These are phyloP conservation scores for Boletus sensibilis DNA, from an alignment of 768 basidiomycete genomes.

Conservation along the genomic window DNA sequence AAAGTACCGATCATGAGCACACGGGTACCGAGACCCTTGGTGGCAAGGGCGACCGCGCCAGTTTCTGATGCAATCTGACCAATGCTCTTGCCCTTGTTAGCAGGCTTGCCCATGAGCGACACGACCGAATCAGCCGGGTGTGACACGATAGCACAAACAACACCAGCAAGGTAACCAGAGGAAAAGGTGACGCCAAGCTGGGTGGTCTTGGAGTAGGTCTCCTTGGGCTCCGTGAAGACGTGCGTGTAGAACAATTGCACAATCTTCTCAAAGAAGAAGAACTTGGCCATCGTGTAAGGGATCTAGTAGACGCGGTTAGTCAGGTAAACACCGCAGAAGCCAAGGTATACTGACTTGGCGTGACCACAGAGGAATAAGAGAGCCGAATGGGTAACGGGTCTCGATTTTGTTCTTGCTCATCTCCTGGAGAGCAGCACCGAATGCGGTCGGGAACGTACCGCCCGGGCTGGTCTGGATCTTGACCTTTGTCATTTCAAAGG, in stretches of 20 bases:
- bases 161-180: conserved; percentile 93
- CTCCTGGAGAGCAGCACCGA: conserved; percentile 65
- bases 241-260: conserved; percentile 85
- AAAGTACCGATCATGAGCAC: conserved; percentile 77
- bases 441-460: conserved; percentile 76
- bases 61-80: conserved; percentile 71
- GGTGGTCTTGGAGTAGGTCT: conserved; percentile 73
- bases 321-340: background rate
- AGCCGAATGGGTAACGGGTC: conserved; percentile 83
- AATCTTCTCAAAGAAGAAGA: conserved; percentile 93
- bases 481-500: conserved; percentile 90
- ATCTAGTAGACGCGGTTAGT: conserved; percentile 48
- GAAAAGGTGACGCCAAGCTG: conserved; percentile 88
- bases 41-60: conserved; percentile 60
- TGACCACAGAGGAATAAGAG: conserved; percentile 82
- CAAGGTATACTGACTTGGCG: conserved; percentile 57
- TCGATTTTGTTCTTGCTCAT: conserved; percentile 67
- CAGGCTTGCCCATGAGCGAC: conserved; percentile 87
- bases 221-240: conserved; percentile 79
- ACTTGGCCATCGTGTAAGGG: conserved; percentile 98
- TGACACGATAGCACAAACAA: conserved; percentile 92
- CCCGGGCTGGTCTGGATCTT: conserved; percentile 77
- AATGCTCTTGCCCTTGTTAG: conserved; percentile 77
- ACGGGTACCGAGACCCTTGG: conserved; percentile 85
- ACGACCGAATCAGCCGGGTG: conserved; percentile 94